Percentiles rank a stretch among this genome's conserved stretches.
These are phyloP conservation scores for Scedosporium dehoogii DNA, from an alignment of 2,329 filamentous ascomycete species.

Conservation along the genomic window DNA sequence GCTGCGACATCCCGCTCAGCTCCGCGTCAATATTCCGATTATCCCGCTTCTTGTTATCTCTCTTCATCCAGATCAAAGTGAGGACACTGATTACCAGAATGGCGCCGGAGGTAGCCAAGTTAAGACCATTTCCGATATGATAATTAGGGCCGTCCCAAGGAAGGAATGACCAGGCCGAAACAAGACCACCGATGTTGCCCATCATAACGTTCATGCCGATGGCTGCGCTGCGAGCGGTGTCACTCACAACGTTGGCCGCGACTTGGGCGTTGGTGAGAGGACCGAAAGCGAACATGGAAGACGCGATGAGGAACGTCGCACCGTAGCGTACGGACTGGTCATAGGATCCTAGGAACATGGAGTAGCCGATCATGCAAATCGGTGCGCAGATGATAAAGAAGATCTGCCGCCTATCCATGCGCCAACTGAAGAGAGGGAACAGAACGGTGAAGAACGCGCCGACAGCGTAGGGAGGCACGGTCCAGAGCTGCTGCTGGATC, in stretches of 20 bases:
- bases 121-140: slow-evolving; percentile 60
- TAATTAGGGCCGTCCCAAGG: slow-evolving; percentile 54
- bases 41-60: slow-evolving; percentile 51
- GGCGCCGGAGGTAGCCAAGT: slow-evolving; percentile 50
- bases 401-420: slow-evolving; percentile 41
- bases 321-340: slow-evolving; percentile 43
- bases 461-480: slow-evolving; percentile 54
- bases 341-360: slow-evolving; percentile 49
- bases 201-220: slow-evolving; percentile 52
- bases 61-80: slow-evolving; percentile 50
- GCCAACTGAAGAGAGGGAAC: slow-evolving; percentile 45
- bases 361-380: slow-evolving; percentile 51
- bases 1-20: slow-evolving; percentile 42
- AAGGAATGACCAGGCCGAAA: slow-evolving; percentile 56
- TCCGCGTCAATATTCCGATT: slow-evolving; percentile 44
- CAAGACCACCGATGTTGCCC: slow-evolving; percentile 54
- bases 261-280: slow-evolving; percentile 53
- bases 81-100: slow-evolving; percentile 40
- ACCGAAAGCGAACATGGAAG: slow-evolving; percentile 50
- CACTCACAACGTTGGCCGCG: slow-evolving; percentile 55
- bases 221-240: slow-evolving; percentile 52
- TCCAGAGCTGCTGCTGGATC: slow-evolving; percentile 53
- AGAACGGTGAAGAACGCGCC: slow-evolving; percentile 51
- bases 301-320: slow-evolving; percentile 53
- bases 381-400: slow-evolving; percentile 46